Evolutionary conservation across 148 eudicot species (phyloP).

Genomic region (Heliamphora exappendiculata): DNA sequence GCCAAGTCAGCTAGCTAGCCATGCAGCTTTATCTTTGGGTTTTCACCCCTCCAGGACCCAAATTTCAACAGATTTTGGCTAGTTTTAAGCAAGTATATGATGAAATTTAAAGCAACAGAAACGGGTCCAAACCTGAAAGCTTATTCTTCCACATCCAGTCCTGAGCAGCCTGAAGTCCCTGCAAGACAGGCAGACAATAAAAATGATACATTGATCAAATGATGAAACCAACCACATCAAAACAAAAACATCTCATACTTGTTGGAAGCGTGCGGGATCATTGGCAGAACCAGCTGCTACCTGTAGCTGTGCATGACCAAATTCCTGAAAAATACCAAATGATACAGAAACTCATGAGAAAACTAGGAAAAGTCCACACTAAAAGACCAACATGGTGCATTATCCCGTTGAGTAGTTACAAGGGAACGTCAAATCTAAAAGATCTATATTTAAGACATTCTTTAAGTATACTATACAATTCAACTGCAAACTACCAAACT

Average conservation of each 20-base stretch:
- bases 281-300: constrained; percentile 30
- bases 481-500: too few relatives aligned
- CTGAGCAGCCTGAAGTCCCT: constrained; percentile 56
- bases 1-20: neutral
- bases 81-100: neutral
- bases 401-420: neutral
- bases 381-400: neutral
- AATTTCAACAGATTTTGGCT: neutral
- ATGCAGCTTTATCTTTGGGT: neutral
- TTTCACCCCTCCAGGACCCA: neutral
- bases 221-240: constrained; percentile 1
- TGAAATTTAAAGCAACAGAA: neutral
- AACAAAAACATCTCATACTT: constrained; percentile 28
- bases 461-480: too few relatives aligned
- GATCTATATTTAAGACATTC: neutral
- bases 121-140: constrained; percentile 46
- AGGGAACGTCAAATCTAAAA: neutral
- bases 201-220: constrained; percentile 1
- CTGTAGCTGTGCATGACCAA: constrained; percentile 38
- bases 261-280: constrained; percentile 51
- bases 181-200: constrained; percentile 9
- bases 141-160: constrained; percentile 82
- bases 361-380: neutral
- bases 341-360: neutral
- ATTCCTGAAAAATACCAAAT: constrained; percentile 37